phyloP scores from a whole-genome alignment of 192 early-diverging fungal species.

The Rhizophagus prolifer region DNA sequence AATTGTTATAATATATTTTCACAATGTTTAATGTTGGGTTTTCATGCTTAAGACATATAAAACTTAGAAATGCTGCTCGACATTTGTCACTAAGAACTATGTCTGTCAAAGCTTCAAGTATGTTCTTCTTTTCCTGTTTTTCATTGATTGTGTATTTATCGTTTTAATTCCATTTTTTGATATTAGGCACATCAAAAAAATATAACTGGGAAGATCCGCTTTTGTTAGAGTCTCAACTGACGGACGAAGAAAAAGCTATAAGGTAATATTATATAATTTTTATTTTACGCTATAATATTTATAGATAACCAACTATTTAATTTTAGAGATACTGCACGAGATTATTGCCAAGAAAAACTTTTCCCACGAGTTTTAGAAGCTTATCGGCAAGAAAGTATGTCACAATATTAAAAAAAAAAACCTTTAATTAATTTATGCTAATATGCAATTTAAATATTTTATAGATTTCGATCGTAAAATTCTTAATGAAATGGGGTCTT shows the following conservation, averaged over 20 bases:
- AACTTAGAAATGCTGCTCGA: neutral
- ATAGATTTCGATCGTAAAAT: constrained; percentile 87
- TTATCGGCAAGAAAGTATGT: constrained; percentile 81
- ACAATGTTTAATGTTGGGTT: neutral
- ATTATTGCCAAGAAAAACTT: constrained; percentile 89
- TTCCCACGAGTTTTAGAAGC: constrained; percentile 83
- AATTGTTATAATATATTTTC: too few relatives aligned
- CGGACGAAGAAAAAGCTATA: constrained; percentile 84
- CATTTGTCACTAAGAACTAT: neutral
- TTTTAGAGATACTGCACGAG: constrained; percentile 76
- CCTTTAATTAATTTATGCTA: neutral
- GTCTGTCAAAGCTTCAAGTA: neutral
- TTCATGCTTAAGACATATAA: neutral
- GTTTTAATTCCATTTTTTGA: neutral
- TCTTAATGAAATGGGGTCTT: constrained; percentile 89
- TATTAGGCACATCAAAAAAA: constrained; percentile 40
- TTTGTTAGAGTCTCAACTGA: constrained; percentile 78
- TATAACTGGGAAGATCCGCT: constrained; percentile 86
- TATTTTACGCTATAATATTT: neutral
- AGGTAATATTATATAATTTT: constrained; percentile 35
- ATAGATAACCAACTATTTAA: neutral
- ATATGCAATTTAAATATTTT: neutral
- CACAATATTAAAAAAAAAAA: neutral
- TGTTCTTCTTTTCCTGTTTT: neutral
- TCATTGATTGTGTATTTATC: neutral